Evolutionary conservation across 2,329 filamentous ascomycete species (phyloP), one percentile per base, ranked within the genome.

Genomic region (Pseudonectria foliicola): DNA sequence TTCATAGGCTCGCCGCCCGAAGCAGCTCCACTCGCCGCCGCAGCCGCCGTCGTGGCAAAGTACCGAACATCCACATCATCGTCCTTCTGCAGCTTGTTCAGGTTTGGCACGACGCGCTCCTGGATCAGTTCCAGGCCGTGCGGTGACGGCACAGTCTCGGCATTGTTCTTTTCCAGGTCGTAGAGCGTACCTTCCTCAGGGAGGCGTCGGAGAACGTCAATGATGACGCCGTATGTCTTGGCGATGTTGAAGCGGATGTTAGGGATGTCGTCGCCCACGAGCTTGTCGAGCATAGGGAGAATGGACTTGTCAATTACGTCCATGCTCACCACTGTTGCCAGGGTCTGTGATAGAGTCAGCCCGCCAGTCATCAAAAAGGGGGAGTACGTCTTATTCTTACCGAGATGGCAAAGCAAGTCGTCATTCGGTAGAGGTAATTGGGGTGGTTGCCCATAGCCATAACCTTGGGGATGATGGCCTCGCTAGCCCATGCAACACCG

Each of bases 161-260:
- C 63, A 38, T 79, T 82, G 18, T 82, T 76, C 70, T 94, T 92
- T 63, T 95, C 87, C 40, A 93, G 64, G 34, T 86, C 80, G 57
- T 83, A 79, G 43, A 96, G 72, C 11, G 90, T 96, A 42, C 88
- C 88, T 56, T 92, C 75, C 35, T 89, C 85, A 3, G 92, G 90
- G 37, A 98, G 73, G 50, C 87, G 84, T 64, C 90, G 88, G 55
- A 98, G 74, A n/a, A 89, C 88, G 50, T 85, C 81, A 54, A 96
- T 88, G 39, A 98, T 70, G 33, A 92, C 82, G 14, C 80, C 79
- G 58, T 96, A 98, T 30, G 92, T 96, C 71, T 98, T 98, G 51
- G 92, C 92, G 31, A 98, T 92, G 63, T 98, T 98, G 76, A 98
- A 98, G 33, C 92, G 87, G 59, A 98, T 98, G 67, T 98, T 98